Conservation (phyloP, 345 rosid species). For the Arabis hirsuta region DNA sequence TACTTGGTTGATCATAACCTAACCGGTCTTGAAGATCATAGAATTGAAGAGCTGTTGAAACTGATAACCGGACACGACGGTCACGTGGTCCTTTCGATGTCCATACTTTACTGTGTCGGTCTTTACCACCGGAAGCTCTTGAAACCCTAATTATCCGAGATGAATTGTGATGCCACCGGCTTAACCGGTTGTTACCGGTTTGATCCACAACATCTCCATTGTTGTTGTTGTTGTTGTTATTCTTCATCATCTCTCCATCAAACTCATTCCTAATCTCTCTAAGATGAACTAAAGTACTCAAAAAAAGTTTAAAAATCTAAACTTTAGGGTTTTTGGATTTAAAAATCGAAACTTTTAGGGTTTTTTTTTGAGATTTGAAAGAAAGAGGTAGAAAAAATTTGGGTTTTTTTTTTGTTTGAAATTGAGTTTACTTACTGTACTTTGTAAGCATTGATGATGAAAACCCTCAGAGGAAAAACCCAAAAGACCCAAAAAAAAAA, state of each 20-base stretch:
- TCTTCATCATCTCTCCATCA: constrained; percentile 53
- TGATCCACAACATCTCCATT: constrained; percentile 40
- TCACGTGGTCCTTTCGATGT: constrained; percentile 91
- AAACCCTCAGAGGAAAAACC: constrained; percentile 43
- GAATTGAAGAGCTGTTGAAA: constrained; percentile 88
- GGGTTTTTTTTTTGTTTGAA: constrained; percentile 8
- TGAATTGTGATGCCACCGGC: constrained; percentile 70
- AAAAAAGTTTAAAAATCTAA: constrained; percentile 4
- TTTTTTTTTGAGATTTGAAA: background rate
- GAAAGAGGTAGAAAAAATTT: constrained; percentile 26
- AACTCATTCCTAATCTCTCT: constrained; percentile 67
- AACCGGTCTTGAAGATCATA: constrained; percentile 92
- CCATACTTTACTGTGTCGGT: constrained; percentile 97
- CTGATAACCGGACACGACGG: constrained; percentile 89
- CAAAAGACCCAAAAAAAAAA: constrained; percentile 39
- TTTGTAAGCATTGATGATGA: constrained; percentile 43
- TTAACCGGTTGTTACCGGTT: constrained; percentile 42
- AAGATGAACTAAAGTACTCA: constrained; percentile 14
- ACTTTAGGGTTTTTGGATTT: background rate
- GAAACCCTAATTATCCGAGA: constrained; percentile 97
- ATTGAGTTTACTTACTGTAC: constrained; percentile 27
- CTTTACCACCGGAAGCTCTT: constrained; percentile 95
- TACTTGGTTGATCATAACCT: constrained; percentile 96
- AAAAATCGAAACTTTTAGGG: background rate
- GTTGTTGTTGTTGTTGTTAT: constrained; percentile 43